These are phyloP conservation scores for Perkinsus olseni DNA, from an alignment of 169 alveolate genomes.

Conservation along the genomic window DNA sequence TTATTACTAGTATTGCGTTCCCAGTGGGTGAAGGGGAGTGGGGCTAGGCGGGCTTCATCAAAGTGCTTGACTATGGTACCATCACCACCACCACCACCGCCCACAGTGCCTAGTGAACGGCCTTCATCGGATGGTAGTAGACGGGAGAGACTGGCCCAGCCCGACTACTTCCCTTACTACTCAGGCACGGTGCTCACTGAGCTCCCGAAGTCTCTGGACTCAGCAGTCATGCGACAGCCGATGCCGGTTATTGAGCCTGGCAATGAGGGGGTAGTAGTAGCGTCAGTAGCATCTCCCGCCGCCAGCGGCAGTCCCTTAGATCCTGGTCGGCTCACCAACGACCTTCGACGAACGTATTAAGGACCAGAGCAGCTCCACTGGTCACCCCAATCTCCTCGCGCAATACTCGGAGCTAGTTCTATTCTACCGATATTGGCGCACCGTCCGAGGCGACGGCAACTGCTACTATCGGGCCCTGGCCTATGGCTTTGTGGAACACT, in stretches of 20 bases:
- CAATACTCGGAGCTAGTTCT: background rate
- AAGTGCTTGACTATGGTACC: too few relatives aligned
- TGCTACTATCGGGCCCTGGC: conserved; percentile 33
- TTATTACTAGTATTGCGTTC: background rate
- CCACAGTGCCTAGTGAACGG: too few relatives aligned
- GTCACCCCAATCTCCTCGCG: background rate
- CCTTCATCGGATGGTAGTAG: too few relatives aligned
- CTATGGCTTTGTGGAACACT: background rate
- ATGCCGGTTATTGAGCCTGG: background rate
- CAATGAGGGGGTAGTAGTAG: background rate
- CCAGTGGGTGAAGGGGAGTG: background rate
- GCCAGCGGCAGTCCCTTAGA: background rate
- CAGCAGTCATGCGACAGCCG: background rate
- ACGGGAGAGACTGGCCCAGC: too few relatives aligned
- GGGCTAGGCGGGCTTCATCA: too few relatives aligned
- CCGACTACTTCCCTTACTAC: too few relatives aligned
- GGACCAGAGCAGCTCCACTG: background rate
- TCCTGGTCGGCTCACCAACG: background rate
- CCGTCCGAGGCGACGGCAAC: conserved; percentile 43
- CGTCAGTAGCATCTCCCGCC: background rate
- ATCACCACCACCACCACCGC: too few relatives aligned
- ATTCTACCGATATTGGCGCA: conserved; percentile 28
- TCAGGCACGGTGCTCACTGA: background rate
- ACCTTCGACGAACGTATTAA: background rate
- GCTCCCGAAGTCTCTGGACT: background rate